Evolutionary conservation across 495 filamentous ascomycete genomes (phyloP), one percentile per base, ranked within the genome.

Genomic region (Penicillium macrosclerotiorum): DNA sequence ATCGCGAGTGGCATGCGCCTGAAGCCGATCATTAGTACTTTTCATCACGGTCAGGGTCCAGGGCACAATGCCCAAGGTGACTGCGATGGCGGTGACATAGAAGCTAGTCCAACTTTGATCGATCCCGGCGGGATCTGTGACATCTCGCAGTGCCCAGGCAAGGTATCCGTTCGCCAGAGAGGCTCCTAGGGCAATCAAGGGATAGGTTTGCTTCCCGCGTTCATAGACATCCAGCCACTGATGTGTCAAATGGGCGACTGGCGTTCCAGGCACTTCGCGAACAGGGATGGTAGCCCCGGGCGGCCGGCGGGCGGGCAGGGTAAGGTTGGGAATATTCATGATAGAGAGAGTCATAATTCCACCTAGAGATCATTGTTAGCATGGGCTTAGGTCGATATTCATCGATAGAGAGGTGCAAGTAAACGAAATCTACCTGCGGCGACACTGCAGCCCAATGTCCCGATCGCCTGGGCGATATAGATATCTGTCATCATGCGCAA

Each of bases 141-240:
- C 42, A 27, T 40, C 51, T 6, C 43, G 53, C 17, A 62, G 49
- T 5, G 20, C 30, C 59, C 64, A 63, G 29, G 57, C 52, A 16
- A 57, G 48, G 26, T 68, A 70, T 4, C 57, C 52, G 47, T 65
- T 64, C 7, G 59, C 65, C 3, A 64, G 37, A 0, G 63, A 60
- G 2, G 58, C 40, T 8, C 51, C 20, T 0, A 42, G 17, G 1
- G 54, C 54, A 1, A 67, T 30, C 0, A 40, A 26, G 0, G 64
- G 66, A 29, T 60, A 58, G 36, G 54, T 56, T 5, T 24, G 32
- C 14, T 53, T 54, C 13, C 66, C 66, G 11, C 49, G 55, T 3
- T 59, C 30, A 44, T 60, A 72, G 19, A 59, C 30, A 27, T 51
- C 49, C n/a, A 51, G 38, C 64, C 61, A 72, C 48, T 71, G 69